A percentile compares a stretch with the other conserved stretches of the same genome.
Evolutionary conservation across 2,329 filamentous ascomycete genomes (phyloP).

Genomic region (Mycocentrospora acerina): DNA sequence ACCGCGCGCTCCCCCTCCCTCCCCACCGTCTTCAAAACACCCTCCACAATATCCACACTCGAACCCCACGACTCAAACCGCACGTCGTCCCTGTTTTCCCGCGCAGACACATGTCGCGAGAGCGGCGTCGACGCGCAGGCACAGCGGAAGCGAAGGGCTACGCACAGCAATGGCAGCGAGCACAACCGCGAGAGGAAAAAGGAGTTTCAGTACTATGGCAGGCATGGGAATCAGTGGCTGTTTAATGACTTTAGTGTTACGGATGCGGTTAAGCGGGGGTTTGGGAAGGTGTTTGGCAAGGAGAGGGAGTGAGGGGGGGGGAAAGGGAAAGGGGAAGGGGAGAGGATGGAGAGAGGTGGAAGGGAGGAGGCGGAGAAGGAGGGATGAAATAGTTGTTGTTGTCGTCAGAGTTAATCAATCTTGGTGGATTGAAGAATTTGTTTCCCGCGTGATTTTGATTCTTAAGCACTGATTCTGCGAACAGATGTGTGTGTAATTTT

Average conservation of each 20-base stretch:
- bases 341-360: too few relatives aligned
- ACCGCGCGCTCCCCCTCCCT: conserved; percentile 33
- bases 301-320: conserved; percentile 1
- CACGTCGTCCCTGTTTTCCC: conserved; percentile 15
- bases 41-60: conserved; percentile 27
- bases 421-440: too few relatives aligned
- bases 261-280: conserved; percentile 34
- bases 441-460: too few relatives aligned
- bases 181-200: conserved; percentile 16
- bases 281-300: conserved; percentile 29
- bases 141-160: conserved; percentile 23
- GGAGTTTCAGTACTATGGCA: conserved; percentile 37
- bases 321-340: not conserved
- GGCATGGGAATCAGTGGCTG: conserved; percentile 42
- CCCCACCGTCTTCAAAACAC: conserved; percentile 27
- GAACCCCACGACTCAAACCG: conserved; percentile 14
- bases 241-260: conserved; percentile 43
- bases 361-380: too few relatives aligned
- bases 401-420: too few relatives aligned
- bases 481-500: too few relatives aligned
- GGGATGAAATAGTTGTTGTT: too few relatives aligned
- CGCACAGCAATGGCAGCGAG: conserved; percentile 15
- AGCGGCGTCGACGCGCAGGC: conserved; percentile 28
- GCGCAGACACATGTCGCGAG: conserved; percentile 12
- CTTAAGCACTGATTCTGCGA: too few relatives aligned